Evolutionary conservation across 73 alveolate species (phyloP), one percentile per base, ranked within the genome.

Genomic region (Paramecium bursaria): DNA sequence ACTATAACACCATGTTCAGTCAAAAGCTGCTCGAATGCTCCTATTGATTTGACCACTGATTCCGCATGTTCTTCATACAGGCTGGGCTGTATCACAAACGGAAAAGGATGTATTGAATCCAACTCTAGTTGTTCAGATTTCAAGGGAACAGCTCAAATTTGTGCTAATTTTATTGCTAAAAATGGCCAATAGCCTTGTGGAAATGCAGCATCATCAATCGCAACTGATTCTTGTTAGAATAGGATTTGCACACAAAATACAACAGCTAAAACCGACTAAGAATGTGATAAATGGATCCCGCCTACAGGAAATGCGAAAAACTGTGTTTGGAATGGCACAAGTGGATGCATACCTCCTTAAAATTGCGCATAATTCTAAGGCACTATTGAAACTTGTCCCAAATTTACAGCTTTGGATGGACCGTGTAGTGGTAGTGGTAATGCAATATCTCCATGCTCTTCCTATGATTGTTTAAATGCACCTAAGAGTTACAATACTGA

Each of bases 181-280:
- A 57, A 67, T 67, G 82, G 82, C 1, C 82, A 53, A 42, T 39
- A 15, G 21, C 22, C 21, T 39, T 67, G 82, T 42, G 33, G 55
- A 35, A 67, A 67, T 42, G 11, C 44, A 11, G 21, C 50, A 19
- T 39, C 82, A 35, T 53, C 82, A 10, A 67, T 57, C 17, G 25
- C 82, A 10, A 25, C n/a, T n/a, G n/a, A n/a, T n/a, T n/a, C n/a
- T n/a, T n/a, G n/a, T n/a, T n/a, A n/a, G n/a, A n/a, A 67, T 67
- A 67, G 55, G 21, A 27, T 67, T n/a, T 67, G 82, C 11, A 67
- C 60, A 25, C 82, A 67, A 6, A 67, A 67, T 67, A 10, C 22
- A 6, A 67, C 60, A 25, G 82, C 82, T 1, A 67, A 33, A 2
- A 67, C 26, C 21, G 82, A 67, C 44, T 3, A 5, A 21, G 82